phyloP scores from a whole-genome alignment of 495 filamentous ascomycete genomes.

The Mytilinidion resinicola region DNA sequence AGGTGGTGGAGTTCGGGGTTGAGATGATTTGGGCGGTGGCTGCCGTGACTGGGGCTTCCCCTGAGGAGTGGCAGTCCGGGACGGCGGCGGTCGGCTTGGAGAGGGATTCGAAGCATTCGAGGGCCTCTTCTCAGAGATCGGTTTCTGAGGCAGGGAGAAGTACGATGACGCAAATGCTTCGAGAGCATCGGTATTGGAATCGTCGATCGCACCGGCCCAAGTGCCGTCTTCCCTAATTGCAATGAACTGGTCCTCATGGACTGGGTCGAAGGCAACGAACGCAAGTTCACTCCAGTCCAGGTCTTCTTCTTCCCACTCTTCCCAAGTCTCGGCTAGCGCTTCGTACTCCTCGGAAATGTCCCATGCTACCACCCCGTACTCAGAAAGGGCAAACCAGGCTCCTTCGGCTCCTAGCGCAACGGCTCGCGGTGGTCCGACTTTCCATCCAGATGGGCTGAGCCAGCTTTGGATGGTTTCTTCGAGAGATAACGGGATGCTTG shows the following conservation, averaged over 20 bases:
- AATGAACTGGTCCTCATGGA: slow-evolving; percentile 17
- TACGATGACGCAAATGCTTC: slow-evolving; percentile 17
- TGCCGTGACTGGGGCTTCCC: background rate
- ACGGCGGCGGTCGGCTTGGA: background rate
- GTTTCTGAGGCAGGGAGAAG: slow-evolving; percentile 6
- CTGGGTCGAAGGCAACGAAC: slow-evolving; percentile 17
- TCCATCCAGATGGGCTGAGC: slow-evolving; percentile 26
- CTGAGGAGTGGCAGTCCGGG: background rate
- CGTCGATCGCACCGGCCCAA: slow-evolving; percentile 26
- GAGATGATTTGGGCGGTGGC: background rate
- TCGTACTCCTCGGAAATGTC: slow-evolving; percentile 3
- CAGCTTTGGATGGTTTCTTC: slow-evolving; percentile 20
- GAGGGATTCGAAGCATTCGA: background rate
- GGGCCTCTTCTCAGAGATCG: background rate
- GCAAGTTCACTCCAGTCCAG: slow-evolving; percentile 19
- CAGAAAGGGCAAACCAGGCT: slow-evolving; percentile 18
- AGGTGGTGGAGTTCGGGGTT: background rate
- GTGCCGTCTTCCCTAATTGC: slow-evolving; percentile 17
- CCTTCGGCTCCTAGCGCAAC: slow-evolving; percentile 9
- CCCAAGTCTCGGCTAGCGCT: slow-evolving; percentile 19
- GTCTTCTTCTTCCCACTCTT: slow-evolving; percentile 18
- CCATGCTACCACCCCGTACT: slow-evolving; percentile 15
- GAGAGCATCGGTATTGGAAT: slow-evolving; percentile 15
- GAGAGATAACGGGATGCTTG: slow-evolving; percentile 7
- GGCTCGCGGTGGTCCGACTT: slow-evolving; percentile 14